Base-by-base conservation (phyloP, 1,284 basidiomycete genomes). In the Naganishia sp. region DNA sequence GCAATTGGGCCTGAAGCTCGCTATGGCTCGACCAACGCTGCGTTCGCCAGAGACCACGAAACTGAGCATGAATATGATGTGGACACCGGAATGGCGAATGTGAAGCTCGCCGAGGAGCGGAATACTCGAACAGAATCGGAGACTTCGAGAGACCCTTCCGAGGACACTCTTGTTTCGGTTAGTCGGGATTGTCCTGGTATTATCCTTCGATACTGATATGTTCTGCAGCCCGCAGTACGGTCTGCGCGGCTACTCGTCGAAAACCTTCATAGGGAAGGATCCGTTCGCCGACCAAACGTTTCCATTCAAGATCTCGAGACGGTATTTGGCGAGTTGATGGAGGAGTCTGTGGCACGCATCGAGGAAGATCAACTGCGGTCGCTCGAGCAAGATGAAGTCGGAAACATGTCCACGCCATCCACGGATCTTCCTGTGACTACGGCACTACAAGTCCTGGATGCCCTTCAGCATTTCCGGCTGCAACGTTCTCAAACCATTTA, bases 401-500 rank as follows among this genome's bases (percentile, higher is more conserved):
- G 23, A 10, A 21, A 18, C 2, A 9, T 43, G 15, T 6, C 28
- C 6, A 5, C 4, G 31, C 47, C 25, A 25, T 25, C 25, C 5
- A 18, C 39, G 23, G 61, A 63, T 18, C n/a, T 21, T n/a, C 21
- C 61, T 7, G 45, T 72, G 18, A 47, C 60, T 1, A 46, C 67
- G 13, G 41, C 74, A 0, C 66, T 77, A 10, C 46, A 67, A 2
- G 61, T 78, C 0, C 65, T 77, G 25, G 68, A 71, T 2, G 15
- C 65, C 0, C 67, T 79, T 7, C 74, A 74, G 49, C 66, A 69
- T 4, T 67, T 73, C 9, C 72, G 76, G 28, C 71, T 73, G 35
- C 71, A 58, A 3, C 70, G 79, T 6, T 71, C 75, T 0, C 32
- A 61, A 3, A 52, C 55, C 32, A 68, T 78, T 11, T 80, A 79